These are phyloP conservation scores for Thyridium curvatum DNA, from an alignment of 2,329 filamentous ascomycete genomes.

Conservation along the genomic window DNA sequence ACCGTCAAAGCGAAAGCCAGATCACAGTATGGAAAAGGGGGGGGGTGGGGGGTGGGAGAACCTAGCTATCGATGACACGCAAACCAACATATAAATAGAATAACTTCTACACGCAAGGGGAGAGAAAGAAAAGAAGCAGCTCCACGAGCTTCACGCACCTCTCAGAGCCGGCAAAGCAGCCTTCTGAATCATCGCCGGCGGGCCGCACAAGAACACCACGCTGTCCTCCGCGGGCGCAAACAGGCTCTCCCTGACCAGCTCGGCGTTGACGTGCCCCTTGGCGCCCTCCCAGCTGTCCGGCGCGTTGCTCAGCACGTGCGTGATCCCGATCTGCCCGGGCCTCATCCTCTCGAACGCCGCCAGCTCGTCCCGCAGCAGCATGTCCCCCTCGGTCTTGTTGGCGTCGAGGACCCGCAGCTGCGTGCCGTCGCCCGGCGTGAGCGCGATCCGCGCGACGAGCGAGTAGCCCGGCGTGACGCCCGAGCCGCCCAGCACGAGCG, in stretches of 20 bases:
- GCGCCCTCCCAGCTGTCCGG: slow-evolving; percentile 36
- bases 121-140: no score
- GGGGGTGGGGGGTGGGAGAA: no score
- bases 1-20: no score
- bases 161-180: slow-evolving; percentile 40
- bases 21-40: no score
- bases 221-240: slow-evolving; percentile 33
- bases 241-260: slow-evolving; percentile 29
- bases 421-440: slow-evolving; percentile 23
- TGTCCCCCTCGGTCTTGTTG: slow-evolving; percentile 39
- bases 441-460: slow-evolving; percentile 35
- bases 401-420: slow-evolving; percentile 37
- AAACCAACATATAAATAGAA: no score
- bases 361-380: slow-evolving; percentile 35
- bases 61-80: no score
- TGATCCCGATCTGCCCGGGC: slow-evolving; percentile 31
- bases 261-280: slow-evolving; percentile 34
- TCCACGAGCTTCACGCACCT: slow-evolving; percentile 13
- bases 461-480: slow-evolving; percentile 47
- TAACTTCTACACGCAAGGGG: no score
- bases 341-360: slow-evolving; percentile 28
- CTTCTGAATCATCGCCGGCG: slow-evolving; percentile 43
- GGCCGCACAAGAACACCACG: slow-evolving; percentile 42
- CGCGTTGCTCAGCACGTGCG: slow-evolving; percentile 39
- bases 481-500: slow-evolving; percentile 41